Conservation (phyloP, 225 moss, liverwort and hornwort species). For the Anthoceros angustus region DNA sequence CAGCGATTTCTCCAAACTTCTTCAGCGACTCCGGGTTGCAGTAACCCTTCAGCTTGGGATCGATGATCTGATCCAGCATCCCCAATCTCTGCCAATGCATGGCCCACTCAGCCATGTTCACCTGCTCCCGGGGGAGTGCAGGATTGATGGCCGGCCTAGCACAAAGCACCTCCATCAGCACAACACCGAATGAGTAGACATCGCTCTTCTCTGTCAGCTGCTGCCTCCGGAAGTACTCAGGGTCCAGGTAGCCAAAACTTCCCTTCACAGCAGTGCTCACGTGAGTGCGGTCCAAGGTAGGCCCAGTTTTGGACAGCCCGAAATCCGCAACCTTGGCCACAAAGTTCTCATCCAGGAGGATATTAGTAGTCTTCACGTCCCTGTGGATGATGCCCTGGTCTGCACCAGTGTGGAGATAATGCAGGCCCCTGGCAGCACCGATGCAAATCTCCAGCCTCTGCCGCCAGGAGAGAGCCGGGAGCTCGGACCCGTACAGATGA, state of each 20-base stretch:
- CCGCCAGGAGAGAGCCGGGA: conserved; percentile 74
- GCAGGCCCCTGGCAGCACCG: conserved; percentile 81
- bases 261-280: conserved; percentile 93
- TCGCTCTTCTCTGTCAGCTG: conserved; percentile 87
- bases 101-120: conserved; percentile 91
- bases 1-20: conserved; percentile 85
- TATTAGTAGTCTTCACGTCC: conserved; percentile 94
- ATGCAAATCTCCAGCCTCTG: conserved; percentile 94
- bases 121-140: conserved; percentile 56
- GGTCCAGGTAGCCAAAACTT: conserved; percentile 79
- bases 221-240: conserved; percentile 79
- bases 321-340: conserved; percentile 98
- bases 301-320: conserved; percentile 74
- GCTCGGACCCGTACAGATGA: conserved; percentile 38
- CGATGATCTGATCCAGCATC: conserved; percentile 61
- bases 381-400: conserved; percentile 91
- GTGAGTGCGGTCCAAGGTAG: conserved; percentile 75
- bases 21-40: conserved; percentile 47
- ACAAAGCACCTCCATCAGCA: conserved; percentile 86
- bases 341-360: conserved; percentile 81
- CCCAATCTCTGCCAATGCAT: conserved; percentile 77
- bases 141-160: conserved; percentile 81
- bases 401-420: conserved; percentile 92
- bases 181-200: conserved; percentile 84
- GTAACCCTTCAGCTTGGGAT: conserved; percentile 42